phyloP scores from a whole-genome alignment of 164 flowering plant genomes.

The Piper longum region DNA sequence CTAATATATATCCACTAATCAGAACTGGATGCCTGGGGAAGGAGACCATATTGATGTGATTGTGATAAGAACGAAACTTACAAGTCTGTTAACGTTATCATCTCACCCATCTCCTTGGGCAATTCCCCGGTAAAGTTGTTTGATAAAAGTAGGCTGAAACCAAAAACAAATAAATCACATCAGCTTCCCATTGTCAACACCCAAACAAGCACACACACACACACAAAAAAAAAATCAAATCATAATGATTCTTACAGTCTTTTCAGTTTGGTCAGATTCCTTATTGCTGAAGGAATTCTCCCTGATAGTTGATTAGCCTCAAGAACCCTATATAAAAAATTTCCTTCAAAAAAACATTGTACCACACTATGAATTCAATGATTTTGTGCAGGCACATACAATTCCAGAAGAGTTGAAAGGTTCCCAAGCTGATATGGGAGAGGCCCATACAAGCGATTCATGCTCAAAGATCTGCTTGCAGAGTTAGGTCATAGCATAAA shows the following conservation, averaged over 20 bases:
- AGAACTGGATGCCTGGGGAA: not conserved
- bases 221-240: not conserved
- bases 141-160: slow-evolving; percentile 14
- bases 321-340: slow-evolving; percentile 12
- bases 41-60: not conserved
- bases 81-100: slow-evolving; percentile 9
- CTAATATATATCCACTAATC: slow-evolving; percentile 4
- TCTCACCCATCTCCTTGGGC: slow-evolving; percentile 9
- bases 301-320: slow-evolving; percentile 22
- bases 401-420: slow-evolving; percentile 29
- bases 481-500: not conserved
- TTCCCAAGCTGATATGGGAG: slow-evolving; percentile 14
- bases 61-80: slow-evolving; percentile 1
- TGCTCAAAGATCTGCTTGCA: slow-evolving; percentile 41
- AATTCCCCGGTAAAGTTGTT: slow-evolving; percentile 18
- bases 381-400: slow-evolving; percentile 16
- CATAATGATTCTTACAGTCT: slow-evolving; percentile 10
- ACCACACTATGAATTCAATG: not conserved
- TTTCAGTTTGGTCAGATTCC: slow-evolving; percentile 15
- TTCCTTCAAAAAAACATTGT: not conserved
- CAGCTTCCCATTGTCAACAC: not conserved
- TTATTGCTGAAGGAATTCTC: slow-evolving; percentile 24
- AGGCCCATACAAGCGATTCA: slow-evolving; percentile 15
- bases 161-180: not conserved
- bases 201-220: not conserved